Base-by-base conservation (phyloP, 2,329 filamentous ascomycete genomes). In the Diplodia seriata region DNA sequence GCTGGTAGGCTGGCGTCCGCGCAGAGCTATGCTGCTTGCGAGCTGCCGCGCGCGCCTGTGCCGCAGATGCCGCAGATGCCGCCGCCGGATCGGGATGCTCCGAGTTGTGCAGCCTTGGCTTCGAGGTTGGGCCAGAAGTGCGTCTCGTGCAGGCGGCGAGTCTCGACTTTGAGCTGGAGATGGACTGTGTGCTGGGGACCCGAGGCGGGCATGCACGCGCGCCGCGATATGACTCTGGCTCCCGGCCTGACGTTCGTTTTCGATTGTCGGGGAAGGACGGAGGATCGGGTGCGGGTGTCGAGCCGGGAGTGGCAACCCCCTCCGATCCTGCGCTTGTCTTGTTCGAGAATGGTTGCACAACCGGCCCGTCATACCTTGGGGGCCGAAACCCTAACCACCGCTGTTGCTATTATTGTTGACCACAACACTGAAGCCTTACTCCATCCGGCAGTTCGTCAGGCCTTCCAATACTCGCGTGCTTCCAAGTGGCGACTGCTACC, bases 51-150 rank as follows among this genome's bases (percentile, higher is more conserved):
- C 8, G 8, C 8, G 33, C 33, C 3, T 33, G 31, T 33, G 31
- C 31, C 36, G 56, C 56, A n/a, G n/a, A 9, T 61, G 40, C 56
- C 56, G 56, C 56, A 61, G 56, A 14, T 61, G 23, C 38, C 38
- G 56, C 38, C 14, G 23, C 2, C 56, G 40, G 43, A 61, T 49
- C 56, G 23, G 40, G 15, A 23, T 31, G 36, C 36, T 29, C 38
- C 18, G 29, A 33, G 53, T 2, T 36, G 26, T n/a, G 8, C 29
- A 33, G n/a, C 29, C 15, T 15, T 12, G 8, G 31, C 26, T 29
- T 5, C 12, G 49, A 12, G 4, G 33, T 38, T 38, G 31, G 31
- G 31, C 31, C 31, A 33, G 53, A 20, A n/a, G 18, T 36, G 53
- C 29, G 20, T 11, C 31, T 56, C 14, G n/a, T 38, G 53, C 53